Conservation (phyloP, 345 rosid species). For the Heritiera fomes region DNA sequence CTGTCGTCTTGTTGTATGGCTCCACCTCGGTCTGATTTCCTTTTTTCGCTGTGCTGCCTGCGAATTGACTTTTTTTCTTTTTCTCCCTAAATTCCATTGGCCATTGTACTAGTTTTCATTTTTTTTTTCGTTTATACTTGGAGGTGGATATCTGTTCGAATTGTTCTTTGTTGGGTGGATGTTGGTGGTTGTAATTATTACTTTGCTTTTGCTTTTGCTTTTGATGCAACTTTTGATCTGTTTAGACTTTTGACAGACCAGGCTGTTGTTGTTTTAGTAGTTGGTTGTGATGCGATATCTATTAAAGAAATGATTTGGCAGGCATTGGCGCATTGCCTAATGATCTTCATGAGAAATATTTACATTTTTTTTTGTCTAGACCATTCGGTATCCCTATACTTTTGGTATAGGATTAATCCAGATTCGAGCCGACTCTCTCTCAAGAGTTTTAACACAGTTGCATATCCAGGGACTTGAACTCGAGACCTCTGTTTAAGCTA, state of each 20-base stretch:
- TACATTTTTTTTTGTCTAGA: too few relatives aligned
- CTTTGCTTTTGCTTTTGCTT: slow-evolving; percentile 14
- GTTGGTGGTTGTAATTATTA: slow-evolving; percentile 44
- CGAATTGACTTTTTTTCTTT: too few relatives aligned
- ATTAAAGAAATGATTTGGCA: background rate
- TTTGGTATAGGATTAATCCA: too few relatives aligned
- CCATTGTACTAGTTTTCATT: background rate
- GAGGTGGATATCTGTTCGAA: background rate
- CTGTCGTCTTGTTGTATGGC: slow-evolving; percentile 4
- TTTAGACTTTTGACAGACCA: background rate
- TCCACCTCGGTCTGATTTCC: background rate
- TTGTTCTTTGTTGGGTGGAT: background rate
- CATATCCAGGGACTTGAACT: too few relatives aligned
- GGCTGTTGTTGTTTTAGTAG: slow-evolving; percentile 24
- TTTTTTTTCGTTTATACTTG: background rate
- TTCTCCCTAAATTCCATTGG: background rate
- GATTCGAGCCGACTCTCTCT: too few relatives aligned
- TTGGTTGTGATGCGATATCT: slow-evolving; percentile 23
- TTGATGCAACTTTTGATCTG: slow-evolving; percentile 9
- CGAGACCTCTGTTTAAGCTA: too few relatives aligned
- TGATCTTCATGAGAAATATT: background rate
- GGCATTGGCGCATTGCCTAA: background rate
- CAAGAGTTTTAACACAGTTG: too few relatives aligned
- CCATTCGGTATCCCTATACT: too few relatives aligned
- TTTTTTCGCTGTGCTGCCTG: background rate